Evolutionary conservation across 2,329 filamentous ascomycete genomes (phyloP).

Genomic region (Nemania serpens): DNA sequence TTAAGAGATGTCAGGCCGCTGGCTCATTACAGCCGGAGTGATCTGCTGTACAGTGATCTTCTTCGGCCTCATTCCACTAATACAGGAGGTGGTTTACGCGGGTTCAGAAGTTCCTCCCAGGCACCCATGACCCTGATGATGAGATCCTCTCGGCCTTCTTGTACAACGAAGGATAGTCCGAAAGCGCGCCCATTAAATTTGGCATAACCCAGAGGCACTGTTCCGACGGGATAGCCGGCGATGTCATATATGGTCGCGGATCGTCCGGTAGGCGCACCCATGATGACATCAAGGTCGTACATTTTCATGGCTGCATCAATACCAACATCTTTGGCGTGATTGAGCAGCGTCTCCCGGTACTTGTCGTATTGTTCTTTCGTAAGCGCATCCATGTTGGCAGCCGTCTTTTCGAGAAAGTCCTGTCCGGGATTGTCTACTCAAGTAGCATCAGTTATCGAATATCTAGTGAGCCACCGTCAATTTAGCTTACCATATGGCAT

Average conservation of each 20-base stretch:
- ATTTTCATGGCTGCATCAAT: background rate
- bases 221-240: background rate
- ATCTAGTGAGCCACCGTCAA: background rate
- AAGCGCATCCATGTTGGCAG: background rate
- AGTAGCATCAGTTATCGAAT: background rate
- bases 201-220: background rate
- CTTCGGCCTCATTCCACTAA: background rate
- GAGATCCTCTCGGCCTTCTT: background rate
- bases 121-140: background rate
- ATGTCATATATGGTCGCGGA: background rate
- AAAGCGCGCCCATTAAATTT: background rate
- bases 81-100: background rate
- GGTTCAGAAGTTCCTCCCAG: background rate
- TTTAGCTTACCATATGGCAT: background rate
- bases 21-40: too few species aligned
- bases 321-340: background rate
- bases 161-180: background rate
- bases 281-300: constrained; percentile 1
- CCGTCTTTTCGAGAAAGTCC: background rate
- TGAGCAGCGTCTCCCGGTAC: background rate
- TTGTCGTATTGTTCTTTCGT: background rate
- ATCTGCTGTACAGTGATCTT: too few species aligned
- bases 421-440: background rate
- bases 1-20: too few species aligned
- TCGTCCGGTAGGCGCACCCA: constrained; percentile 1